Evolutionary conservation across 2,329 filamentous ascomycete genomes (phyloP), one percentile per base, ranked within the genome.

Genomic region (Aspergillus pseudoviridinutans): DNA sequence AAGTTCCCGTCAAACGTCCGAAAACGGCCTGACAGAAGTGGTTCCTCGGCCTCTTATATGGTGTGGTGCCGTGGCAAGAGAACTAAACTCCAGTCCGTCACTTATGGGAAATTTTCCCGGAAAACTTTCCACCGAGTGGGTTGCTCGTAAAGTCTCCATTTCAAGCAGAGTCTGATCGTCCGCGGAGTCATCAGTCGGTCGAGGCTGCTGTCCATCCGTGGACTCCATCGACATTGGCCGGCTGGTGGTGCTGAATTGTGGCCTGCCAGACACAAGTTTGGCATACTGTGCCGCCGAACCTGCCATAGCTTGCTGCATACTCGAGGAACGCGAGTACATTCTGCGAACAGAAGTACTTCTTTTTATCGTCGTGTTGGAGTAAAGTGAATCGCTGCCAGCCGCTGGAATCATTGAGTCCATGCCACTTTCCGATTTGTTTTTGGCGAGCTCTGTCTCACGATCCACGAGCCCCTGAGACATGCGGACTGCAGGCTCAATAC

Each of bases 21-120:
- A 71, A 55, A 71, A 72, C 14, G 71, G 70, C 41, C 70, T 58
- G 42, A 68, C 68, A 35, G 64, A 63, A 29, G 64, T 71, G 49
- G 58, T 64, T 20, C 64, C 66, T 35, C 56, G 62, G 25, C 64
- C 64, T n/a, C 61, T 60, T 50, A 71, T 58, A 24, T 61, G 60
- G 28, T 60, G 58, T 14, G 56, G 52, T 28, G 65, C 66, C 6
- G 64, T 67, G 3, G 67, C 70, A 60, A 71, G 51, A 6, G 58
- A 63, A 51, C 64, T 66, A 54, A 57, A 62, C 27, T 68, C 66
- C 59, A 67, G 17, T 1, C 63, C 58, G 54, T 71, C 70, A 38
- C 71, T 73, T 4, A 72, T 65, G 22, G 71, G 71, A 49, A 71
- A 73, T 35, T 64, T 63, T 2, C 70, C 71, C 0, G 70, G 71